Base-by-base conservation (phyloP, 495 filamentous ascomycete species). In the Talaromyces borbonicus region DNA sequence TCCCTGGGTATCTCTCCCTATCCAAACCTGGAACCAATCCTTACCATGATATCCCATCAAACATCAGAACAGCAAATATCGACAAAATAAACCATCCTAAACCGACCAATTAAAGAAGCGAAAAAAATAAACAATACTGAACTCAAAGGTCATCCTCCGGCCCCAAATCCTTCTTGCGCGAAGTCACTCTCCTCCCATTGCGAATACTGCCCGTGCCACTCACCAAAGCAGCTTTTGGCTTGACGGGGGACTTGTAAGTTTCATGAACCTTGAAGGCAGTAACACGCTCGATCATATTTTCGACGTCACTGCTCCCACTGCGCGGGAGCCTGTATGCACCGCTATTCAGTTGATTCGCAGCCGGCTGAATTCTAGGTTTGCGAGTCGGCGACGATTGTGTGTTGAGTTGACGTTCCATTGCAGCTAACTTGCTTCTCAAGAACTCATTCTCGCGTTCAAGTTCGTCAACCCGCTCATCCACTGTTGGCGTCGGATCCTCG, bases 131-230 rank as follows among this genome's bases (percentile, higher is more conserved):
- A 14, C 15, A 14, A 24, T 19, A 22, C 18, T 19, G 15, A 30
- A 46, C 39, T 54, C 58, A 73, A 16, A 70, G 54, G 33, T 75
- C 69, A n/a, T 66, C 69, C 52, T 78, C 75, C 9, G 75, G 71
- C 18, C 61, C 71, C 51, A 79, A 52, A 53, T 79, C 77, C 67
- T 70, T 78, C 52, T 74, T 78, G 47, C 74, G 60, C 1, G 71
- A 67, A 4, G 68, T 68, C 56, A 80, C 62, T 54, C 78, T 77
- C 48, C 68, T 64, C 20, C 61, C 60, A 48, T 72, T 77, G 57
- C 72, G 62, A 24, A 38, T 47, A 18, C 51, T 24, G n/a, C n/a
- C n/a, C 22, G 40, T 43, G n/a, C 43, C 27, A 33, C 18, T 46
- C 7, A 30, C 25, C 0, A 41, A 65, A n/a, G 65, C 60, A 2